Percentiles rank a stretch among this genome's conserved stretches.
phyloP scores from a whole-genome alignment of 495 filamentous ascomycete species.

The Trichoderma virens region DNA sequence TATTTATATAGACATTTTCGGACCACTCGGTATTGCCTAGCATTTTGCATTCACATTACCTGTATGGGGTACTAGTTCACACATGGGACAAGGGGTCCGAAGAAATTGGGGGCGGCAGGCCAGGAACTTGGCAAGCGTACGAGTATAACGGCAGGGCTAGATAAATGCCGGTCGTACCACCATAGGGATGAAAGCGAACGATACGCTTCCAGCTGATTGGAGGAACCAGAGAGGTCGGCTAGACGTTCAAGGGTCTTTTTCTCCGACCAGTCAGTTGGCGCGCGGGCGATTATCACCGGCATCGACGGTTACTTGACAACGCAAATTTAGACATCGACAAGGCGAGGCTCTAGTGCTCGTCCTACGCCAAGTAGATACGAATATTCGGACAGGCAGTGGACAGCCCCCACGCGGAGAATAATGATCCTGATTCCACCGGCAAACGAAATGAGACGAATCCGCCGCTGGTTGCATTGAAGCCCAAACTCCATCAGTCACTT shows the following conservation, averaged over 20 bases:
- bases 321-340: neutral
- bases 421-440: neutral
- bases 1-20: neutral
- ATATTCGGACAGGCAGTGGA: neutral
- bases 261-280: neutral
- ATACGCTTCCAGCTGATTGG: neutral
- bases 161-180: neutral
- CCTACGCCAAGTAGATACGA: no score
- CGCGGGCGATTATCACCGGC: neutral
- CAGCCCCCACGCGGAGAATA: constrained; percentile 4
- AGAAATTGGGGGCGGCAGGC: neutral
- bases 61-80: neutral
- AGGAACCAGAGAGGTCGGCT: neutral
- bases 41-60: neutral
- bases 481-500: neutral
- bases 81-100: neutral
- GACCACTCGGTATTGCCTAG: neutral
- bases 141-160: neutral
- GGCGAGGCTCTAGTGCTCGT: no score
- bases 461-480: neutral
- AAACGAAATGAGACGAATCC: neutral
- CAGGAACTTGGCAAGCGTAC: neutral
- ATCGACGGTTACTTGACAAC: neutral
- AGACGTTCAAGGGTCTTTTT: neutral
- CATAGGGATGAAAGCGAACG: neutral